Evolutionary conservation across 768 basidiomycete genomes (phyloP), one percentile per base, ranked within the genome.

Genomic region (Mrakia hoshinonis): DNA sequence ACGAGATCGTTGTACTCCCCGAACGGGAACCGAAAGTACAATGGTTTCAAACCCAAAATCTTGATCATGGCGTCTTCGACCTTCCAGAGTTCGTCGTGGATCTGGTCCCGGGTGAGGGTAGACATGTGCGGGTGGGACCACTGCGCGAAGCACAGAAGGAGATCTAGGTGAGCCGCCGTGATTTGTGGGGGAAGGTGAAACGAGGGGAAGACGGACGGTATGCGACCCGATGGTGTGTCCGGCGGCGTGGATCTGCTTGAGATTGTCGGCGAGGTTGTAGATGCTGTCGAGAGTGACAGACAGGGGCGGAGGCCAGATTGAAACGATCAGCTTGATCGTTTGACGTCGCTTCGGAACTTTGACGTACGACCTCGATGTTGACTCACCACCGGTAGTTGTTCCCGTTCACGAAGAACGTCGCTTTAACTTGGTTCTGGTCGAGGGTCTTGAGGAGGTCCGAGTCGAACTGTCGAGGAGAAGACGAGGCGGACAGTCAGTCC

Each of bases 391-490:
- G 29, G 36, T 29, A 36, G 5, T 18, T 18, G 43, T 46, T 20
- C 11, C 63, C 63, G 63, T 64, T 80, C 26, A 82, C 77, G 77
- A 82, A 83, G 76, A 83, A 83, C 2, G 82, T 82, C 3, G 79
- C 82, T 72, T 81, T 82, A 24, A 77, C 81, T 29, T 80, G 80
- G 18, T 74, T 39, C n/a, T 67, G 39, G 29, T 67, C 72, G 3
- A 78, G 63, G 7, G 63, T 73, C 51, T 73, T 75, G 38, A 73
- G 74, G 31, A 79, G 69, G 60, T 77, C 74, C 15, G 54, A 38
- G 38, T 79, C 77, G 61, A 75, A 75, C 24, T 69, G 62, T n/a
- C n/a, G n/a, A n/a, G n/a, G n/a, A n/a, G n/a, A n/a, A n/a, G n/a
- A n/a, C n/a, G n/a, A n/a, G n/a, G n/a, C n/a, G n/a, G n/a, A n/a